Conservation (phyloP, 768 basidiomycete species). For the Tulasnella sp. region DNA sequence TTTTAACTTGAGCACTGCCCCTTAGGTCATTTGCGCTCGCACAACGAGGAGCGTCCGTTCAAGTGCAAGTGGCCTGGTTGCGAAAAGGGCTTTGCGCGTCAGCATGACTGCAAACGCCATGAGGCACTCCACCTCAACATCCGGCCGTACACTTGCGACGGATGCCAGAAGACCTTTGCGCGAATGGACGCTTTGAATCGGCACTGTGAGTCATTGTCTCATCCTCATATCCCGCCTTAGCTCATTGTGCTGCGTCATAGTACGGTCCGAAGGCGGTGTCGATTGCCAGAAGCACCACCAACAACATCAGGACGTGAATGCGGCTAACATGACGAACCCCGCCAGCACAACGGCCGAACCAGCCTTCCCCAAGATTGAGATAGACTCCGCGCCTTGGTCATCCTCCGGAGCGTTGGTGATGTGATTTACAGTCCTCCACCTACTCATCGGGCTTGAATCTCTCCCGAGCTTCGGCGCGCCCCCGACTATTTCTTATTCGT, state of each 20-base stretch:
- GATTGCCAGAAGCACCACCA: conserved; percentile 38
- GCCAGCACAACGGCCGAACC: neutral
- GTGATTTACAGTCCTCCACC: neutral
- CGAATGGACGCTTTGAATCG: conserved; percentile 89
- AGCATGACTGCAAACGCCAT: conserved; percentile 95
- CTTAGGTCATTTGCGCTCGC: conserved; percentile 82
- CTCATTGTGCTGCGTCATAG: neutral
- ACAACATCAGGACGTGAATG: too few species aligned
- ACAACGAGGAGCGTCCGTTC: conserved; percentile 91
- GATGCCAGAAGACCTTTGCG: conserved; percentile 87
- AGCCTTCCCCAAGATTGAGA: neutral
- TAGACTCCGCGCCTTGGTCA: neutral
- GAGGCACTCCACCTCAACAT: conserved; percentile 90
- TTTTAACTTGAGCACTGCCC: neutral
- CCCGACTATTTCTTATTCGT: neutral
- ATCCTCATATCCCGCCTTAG: neutral
- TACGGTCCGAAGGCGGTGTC: conserved; percentile 70
- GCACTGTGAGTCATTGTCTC: conserved; percentile 51
- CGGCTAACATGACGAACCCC: too few species aligned
- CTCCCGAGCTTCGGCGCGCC: neutral
- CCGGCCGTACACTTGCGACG: conserved; percentile 84
- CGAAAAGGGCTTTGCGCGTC: conserved; percentile 83
- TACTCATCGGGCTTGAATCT: neutral
- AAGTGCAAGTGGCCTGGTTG: conserved; percentile 92
- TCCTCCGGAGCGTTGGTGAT: neutral